phyloP scores from a whole-genome alignment of 2,329 filamentous ascomycete genomes.

The Clonostachys solani region DNA sequence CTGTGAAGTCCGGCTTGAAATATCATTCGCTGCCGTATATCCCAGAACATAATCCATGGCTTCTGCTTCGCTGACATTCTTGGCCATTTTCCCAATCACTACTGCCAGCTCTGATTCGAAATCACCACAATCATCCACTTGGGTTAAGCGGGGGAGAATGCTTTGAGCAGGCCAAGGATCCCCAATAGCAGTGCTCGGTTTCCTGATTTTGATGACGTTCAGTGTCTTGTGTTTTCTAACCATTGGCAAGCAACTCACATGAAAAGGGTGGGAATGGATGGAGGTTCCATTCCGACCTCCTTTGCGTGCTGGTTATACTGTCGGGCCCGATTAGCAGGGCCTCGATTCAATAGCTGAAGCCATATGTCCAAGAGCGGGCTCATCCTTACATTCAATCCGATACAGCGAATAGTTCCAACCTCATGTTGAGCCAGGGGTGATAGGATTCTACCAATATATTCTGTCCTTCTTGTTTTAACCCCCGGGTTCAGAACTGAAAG shows the following conservation, averaged over 20 bases:
- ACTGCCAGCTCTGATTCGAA: constrained; percentile 57
- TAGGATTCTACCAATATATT: constrained; percentile 41
- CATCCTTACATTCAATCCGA: constrained; percentile 47
- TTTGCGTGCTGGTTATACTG: constrained; percentile 30
- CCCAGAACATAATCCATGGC: constrained; percentile 58
- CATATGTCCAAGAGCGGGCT: constrained; percentile 11
- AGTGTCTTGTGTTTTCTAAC: too few species aligned
- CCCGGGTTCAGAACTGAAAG: constrained; percentile 53
- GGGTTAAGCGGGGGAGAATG: constrained; percentile 42
- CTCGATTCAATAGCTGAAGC: constrained; percentile 5
- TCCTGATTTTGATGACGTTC: constrained; percentile 16
- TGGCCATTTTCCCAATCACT: constrained; percentile 43
- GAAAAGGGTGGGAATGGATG: constrained; percentile 51
- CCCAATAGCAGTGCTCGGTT: constrained; percentile 47
- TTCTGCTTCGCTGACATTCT: constrained; percentile 51
- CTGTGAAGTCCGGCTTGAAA: constrained; percentile 55
- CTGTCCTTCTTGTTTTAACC: constrained; percentile 38
- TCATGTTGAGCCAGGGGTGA: constrained; percentile 28
- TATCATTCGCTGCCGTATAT: constrained; percentile 60
- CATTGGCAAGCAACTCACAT: constrained; percentile 21
- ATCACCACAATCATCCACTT: constrained; percentile 49
- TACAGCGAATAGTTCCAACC: constrained; percentile 53
- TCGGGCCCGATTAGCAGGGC: background rate
- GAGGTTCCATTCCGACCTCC: constrained; percentile 47
- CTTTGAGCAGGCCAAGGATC: constrained; percentile 49